A percentile compares a stretch with the other conserved stretches of the same genome.
These are phyloP conservation scores for Pachysandra terminalis DNA, from an alignment of 164 flowering plant species.

Conservation along the genomic window DNA sequence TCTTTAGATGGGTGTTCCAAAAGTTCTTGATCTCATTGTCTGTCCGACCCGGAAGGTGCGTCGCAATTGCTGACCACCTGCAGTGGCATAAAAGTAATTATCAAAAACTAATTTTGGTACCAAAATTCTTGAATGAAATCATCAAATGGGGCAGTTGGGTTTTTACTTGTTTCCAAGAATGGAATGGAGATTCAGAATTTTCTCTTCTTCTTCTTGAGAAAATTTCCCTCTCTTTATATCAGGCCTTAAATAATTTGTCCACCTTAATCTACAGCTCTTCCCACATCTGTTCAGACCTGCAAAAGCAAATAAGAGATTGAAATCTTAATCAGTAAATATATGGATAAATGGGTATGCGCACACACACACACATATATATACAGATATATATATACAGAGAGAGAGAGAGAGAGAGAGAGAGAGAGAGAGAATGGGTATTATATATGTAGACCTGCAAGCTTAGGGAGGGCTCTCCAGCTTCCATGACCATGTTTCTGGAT, in stretches of 20 bases:
- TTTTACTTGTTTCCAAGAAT: constrained; percentile 63
- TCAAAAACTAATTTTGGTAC: neutral
- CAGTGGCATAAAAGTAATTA: neutral
- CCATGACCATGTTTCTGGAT: constrained; percentile 58
- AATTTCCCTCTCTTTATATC: constrained; percentile 68
- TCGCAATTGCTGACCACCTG: constrained; percentile 17
- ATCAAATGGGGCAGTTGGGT: neutral
- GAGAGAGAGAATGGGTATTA: constrained; percentile 2
- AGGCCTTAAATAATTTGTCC: constrained; percentile 62
- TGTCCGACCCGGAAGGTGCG: constrained; percentile 12
- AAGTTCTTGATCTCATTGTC: neutral
- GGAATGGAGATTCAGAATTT: constrained; percentile 54
- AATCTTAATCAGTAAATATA: no score
- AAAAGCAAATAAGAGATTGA: neutral
- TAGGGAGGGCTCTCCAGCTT: constrained; percentile 67
- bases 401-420: constrained; percentile 7
- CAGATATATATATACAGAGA: neutral
- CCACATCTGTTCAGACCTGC: constrained; percentile 65
- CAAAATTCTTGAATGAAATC: neutral
- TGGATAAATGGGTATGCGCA: no score
- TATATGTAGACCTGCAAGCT: constrained; percentile 40
- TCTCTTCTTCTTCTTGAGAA: constrained; percentile 55
- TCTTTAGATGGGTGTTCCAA: constrained; percentile 17
- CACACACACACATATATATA: no score
- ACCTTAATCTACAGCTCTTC: constrained; percentile 59